Conservation (phyloP, 2,329 filamentous ascomycete genomes). For the Fusarium cicatricum region DNA sequence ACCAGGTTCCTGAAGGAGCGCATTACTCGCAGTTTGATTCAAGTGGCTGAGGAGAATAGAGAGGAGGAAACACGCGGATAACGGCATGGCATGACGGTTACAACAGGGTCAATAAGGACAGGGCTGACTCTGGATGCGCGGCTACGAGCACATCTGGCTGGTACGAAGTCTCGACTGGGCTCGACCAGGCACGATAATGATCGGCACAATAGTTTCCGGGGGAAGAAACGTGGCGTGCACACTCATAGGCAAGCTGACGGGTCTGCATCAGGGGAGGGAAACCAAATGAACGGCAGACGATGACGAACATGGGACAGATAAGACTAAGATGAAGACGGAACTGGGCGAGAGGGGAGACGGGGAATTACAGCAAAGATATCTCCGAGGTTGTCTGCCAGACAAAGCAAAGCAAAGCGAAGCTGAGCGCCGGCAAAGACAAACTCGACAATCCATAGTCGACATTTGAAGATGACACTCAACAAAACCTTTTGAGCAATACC, state of each 20-base stretch:
- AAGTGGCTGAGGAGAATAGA: conserved; percentile 22
- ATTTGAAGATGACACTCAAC: background rate
- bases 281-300: conserved; percentile 16
- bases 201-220: conserved; percentile 41
- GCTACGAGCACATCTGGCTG: conserved; percentile 37
- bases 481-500: conserved; percentile 1
- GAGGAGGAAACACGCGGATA: conserved; percentile 27
- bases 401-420: conserved; percentile 17
- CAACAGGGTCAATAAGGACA: conserved; percentile 34
- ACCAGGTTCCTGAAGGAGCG: conserved; percentile 18
- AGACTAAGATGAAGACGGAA: conserved; percentile 35
- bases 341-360: conserved; percentile 1
- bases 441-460: conserved; percentile 12
- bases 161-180: conserved; percentile 37
- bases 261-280: conserved; percentile 25
- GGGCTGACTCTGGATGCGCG: conserved; percentile 43
- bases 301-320: conserved; percentile 18
- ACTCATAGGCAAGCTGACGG: conserved; percentile 29
- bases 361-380: conserved; percentile 17
- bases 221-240: conserved; percentile 38
- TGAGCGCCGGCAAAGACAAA: conserved; percentile 4
- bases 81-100: conserved; percentile 28
- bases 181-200: conserved; percentile 41
- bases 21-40: conserved; percentile 15
- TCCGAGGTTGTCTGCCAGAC: conserved; percentile 11